Evolutionary conservation across 345 rosid species (phyloP), one percentile per base, ranked within the genome.

Genomic region (Theobroma cacao): DNA sequence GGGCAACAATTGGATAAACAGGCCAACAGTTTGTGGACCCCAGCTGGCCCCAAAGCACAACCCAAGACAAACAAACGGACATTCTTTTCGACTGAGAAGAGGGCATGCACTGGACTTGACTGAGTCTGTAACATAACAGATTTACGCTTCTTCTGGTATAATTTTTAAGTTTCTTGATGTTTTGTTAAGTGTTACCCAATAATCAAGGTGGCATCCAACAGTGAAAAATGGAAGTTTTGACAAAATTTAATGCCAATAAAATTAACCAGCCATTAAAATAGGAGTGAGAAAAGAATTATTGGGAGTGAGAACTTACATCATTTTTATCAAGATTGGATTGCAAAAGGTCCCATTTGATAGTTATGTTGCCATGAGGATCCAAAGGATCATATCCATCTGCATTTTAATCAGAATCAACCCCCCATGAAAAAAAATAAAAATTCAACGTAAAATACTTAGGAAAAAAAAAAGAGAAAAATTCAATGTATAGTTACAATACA

Each of bases 311-410:
- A 80, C 83, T 88, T 83, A 93, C 98, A 38, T 82, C 84, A 75
- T 81, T 82, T 9, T 58, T 17, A 40, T 62, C 88, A 20, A 77
- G 73, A 69, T 64, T 60, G 3, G 86, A 82, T 62, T 76, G 85
- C 78, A 90, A 43, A 31, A 95, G 88, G 82, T 95, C 98, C 98
- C 98, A 93, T 89, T 86, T 93, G 78, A 95, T 87, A 8, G 91
- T 91, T 45, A 95, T 80, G 74, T 88, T 89, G 52, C 88, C 98
- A 33, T 62, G 26, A 30, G 98, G 97, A 93, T 95, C 98, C 84
- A 93, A 43, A 7, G 97, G 88, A 87, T 95, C 98, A 86, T 78
- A 93, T 67, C 90, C 97, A 88, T 86, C 98, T 95, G 90, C 83
- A 75, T 47, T 62, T 75, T 12, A 38, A 36, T 74, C 56, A 62